A percentile compares a stretch with the other conserved stretches of the same genome.
phyloP scores from a whole-genome alignment of 2,329 filamentous ascomycete species.

The Xylariaceae sp. region DNA sequence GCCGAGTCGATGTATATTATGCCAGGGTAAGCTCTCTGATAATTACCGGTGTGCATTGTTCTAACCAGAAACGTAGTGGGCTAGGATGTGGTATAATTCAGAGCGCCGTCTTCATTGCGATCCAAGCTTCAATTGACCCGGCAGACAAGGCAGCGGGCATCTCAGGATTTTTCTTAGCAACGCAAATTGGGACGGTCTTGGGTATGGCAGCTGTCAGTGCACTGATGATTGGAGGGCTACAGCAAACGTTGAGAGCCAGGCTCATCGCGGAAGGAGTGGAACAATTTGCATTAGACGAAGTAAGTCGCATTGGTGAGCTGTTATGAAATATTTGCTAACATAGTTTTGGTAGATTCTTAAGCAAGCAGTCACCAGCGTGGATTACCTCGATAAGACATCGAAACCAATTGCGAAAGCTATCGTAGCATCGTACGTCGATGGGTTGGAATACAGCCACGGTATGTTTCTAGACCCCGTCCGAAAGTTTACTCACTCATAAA shows the following conservation, averaged over 20 bases:
- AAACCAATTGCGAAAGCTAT: conserved; percentile 22
- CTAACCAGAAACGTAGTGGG: background rate
- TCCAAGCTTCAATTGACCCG: conserved; percentile 52
- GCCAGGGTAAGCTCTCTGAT: conserved; percentile 54
- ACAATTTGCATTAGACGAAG: conserved; percentile 1
- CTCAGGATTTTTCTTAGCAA: conserved; percentile 52
- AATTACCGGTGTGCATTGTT: too few species aligned
- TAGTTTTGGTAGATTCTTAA: conserved; percentile 45
- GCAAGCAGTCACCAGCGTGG: conserved; percentile 46
- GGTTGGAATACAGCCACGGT: conserved; percentile 36
- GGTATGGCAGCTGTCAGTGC: conserved; percentile 33
- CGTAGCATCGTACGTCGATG: conserved; percentile 31
- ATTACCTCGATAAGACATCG: conserved; percentile 43
- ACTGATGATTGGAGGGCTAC: conserved; percentile 34
- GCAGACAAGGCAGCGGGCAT: conserved; percentile 56
- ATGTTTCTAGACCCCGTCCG: background rate
- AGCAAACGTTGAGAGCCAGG: conserved; percentile 35
- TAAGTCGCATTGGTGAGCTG: background rate
- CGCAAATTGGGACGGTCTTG: conserved; percentile 46
- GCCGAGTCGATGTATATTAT: conserved; percentile 65
- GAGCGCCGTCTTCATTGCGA: conserved; percentile 52
- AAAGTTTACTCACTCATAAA: background rate
- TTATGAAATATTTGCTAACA: background rate
- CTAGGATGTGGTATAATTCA: background rate
- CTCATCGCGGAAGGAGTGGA: conserved; percentile 32